These are phyloP conservation scores for Colletotrichum camelliae DNA, from an alignment of 2,329 filamentous ascomycete species.

Conservation along the genomic window DNA sequence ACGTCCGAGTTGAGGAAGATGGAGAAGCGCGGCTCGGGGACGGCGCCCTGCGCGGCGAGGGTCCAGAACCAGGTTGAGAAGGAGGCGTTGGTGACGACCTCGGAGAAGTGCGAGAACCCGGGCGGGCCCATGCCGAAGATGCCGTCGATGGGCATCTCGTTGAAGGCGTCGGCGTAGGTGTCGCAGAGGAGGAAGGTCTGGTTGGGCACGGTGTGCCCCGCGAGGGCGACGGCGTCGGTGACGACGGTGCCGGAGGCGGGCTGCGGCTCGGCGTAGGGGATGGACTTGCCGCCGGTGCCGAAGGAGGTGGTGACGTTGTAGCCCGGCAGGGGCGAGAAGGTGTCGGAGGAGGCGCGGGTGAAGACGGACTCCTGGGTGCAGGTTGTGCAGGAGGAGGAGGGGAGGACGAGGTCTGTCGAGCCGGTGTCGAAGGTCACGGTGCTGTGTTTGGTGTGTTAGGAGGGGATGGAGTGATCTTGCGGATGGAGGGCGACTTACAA, in stretches of 20 bases:
- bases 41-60: constrained; percentile 28
- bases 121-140: constrained; percentile 34
- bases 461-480: no score
- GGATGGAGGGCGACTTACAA: not conserved
- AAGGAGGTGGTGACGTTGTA: constrained; percentile 23
- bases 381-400: constrained; percentile 31
- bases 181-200: constrained; percentile 37
- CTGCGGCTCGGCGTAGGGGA: constrained; percentile 27
- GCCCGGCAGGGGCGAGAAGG: constrained; percentile 30
- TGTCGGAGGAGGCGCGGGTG: constrained; percentile 30
- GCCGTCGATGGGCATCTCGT: constrained; percentile 33
- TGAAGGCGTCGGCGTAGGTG: constrained; percentile 28
- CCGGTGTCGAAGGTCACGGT: constrained; percentile 37
- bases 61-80: constrained; percentile 31
- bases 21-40: constrained; percentile 31
- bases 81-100: not conserved
- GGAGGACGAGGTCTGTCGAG: constrained; percentile 32
- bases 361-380: constrained; percentile 29
- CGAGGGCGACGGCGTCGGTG: constrained; percentile 34
- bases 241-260: constrained; percentile 29
- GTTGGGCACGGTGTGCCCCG: constrained; percentile 21
- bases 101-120: constrained; percentile 17
- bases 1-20: constrained; percentile 29
- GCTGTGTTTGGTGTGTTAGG: constrained; percentile 18
- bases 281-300: constrained; percentile 32